A percentile compares a stretch with the other conserved stretches of the same genome.
Evolutionary conservation across 1,284 basidiomycete genomes (phyloP).

Genomic region (Vanrija humicola): DNA sequence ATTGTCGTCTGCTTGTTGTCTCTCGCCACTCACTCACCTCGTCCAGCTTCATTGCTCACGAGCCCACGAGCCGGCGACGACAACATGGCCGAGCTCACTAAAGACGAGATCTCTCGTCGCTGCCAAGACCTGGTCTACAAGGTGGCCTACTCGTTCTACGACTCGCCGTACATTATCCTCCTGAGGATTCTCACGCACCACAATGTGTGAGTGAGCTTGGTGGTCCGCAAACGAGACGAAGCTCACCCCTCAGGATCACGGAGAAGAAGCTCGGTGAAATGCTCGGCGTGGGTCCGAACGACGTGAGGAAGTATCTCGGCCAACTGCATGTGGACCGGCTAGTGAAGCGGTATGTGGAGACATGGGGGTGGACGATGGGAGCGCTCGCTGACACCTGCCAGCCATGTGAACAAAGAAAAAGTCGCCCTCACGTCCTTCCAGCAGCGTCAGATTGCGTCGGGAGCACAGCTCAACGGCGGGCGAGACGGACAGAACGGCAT

Average conservation of each 20-base stretch:
- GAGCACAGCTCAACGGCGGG: constrained; percentile 1
- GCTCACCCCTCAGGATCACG: constrained; percentile 19
- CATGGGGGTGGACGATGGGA: neutral
- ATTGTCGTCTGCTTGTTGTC: too few species aligned
- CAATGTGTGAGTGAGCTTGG: constrained; percentile 62
- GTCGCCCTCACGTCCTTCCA: constrained; percentile 29
- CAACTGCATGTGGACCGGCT: constrained; percentile 79
- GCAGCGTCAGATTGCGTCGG: constrained; percentile 16
- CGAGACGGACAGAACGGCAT: constrained; percentile 5
- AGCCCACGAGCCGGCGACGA: neutral
- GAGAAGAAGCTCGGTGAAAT: constrained; percentile 69
- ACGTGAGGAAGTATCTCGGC: constrained; percentile 86
- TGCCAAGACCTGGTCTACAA: constrained; percentile 70
- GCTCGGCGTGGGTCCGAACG: constrained; percentile 85
- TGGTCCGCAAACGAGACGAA: neutral
- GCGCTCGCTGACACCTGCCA: constrained; percentile 6
- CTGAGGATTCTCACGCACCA: constrained; percentile 88
- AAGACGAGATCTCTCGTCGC: constrained; percentile 31
- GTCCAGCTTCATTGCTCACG: neutral
- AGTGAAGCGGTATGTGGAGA: constrained; percentile 67
- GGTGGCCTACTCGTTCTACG: constrained; percentile 91
- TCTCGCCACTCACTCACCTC: neutral
- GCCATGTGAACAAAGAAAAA: constrained; percentile 46
- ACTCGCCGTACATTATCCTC: constrained; percentile 83
- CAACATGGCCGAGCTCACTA: constrained; percentile 22